Conservation (phyloP, 78 protist species). For the Cyanophora paradoxa region DNA sequence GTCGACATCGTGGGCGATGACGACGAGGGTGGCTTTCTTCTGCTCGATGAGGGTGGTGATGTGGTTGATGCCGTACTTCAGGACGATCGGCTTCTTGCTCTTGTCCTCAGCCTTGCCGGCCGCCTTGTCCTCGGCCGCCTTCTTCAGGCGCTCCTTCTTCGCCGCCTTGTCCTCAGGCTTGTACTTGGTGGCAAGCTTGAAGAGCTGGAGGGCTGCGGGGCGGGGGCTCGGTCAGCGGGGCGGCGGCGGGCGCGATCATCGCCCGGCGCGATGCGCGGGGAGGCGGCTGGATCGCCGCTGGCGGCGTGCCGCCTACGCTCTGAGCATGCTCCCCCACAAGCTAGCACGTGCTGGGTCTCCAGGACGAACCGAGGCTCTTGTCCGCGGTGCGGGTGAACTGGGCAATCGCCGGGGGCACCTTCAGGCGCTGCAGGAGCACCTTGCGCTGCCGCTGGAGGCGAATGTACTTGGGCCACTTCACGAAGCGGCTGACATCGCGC, state of each 20-base stretch:
- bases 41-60: conserved; percentile 86
- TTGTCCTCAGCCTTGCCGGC: background rate
- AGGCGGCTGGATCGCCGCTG: background rate
- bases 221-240: background rate
- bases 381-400: conserved; percentile 90
- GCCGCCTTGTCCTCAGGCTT: conserved; percentile 81
- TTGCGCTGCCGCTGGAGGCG: conserved; percentile 91
- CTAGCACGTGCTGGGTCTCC: background rate
- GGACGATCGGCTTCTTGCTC: conserved; percentile 48
- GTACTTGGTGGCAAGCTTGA: conserved; percentile 88
- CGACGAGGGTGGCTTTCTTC: conserved; percentile 96
- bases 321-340: background rate
- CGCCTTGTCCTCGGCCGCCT: conserved; percentile 54
- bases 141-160: conserved; percentile 71
- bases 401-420: conserved; percentile 94
- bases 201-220: conserved; percentile 54
- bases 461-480: conserved; percentile 93
- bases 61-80: conserved; percentile 93
- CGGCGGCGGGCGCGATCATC: background rate
- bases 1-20: conserved; percentile 98
- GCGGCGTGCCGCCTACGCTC: no score
- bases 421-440: conserved; percentile 82
- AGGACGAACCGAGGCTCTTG: conserved; percentile 49
- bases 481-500: conserved; percentile 81
- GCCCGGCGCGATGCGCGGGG: background rate